Percentiles rank a stretch among this genome's conserved stretches.
Evolutionary conservation across 352 stramenopile genomes (phyloP).

Genomic region (Phytophthora litchii): DNA sequence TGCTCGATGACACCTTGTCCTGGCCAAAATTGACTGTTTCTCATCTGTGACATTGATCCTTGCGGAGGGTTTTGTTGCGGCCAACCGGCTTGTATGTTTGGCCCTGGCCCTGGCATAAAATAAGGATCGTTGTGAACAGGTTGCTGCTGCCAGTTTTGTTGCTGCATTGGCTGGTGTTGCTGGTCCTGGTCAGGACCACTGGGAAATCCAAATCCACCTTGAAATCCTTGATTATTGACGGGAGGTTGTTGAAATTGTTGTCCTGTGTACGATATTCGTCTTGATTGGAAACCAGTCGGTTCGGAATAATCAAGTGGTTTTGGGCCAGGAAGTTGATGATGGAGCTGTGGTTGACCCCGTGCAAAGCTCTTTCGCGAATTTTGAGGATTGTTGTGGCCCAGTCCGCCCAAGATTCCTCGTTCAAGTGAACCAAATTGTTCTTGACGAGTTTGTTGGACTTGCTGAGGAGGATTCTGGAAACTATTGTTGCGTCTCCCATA

Average conservation of each 20-base stretch:
- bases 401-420: conserved; percentile 47
- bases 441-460: conserved; percentile 11
- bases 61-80: conserved; percentile 1
- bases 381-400: conserved; percentile 48
- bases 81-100: conserved; percentile 13
- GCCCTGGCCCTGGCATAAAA: not conserved
- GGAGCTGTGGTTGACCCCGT: conserved; percentile 41
- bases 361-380: conserved; percentile 45
- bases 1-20: conserved; percentile 8
- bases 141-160: conserved; percentile 21
- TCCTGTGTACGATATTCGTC: conserved; percentile 6
- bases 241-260: conserved; percentile 6
- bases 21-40: conserved; percentile 22
- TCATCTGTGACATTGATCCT: conserved; percentile 9
- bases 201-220: conserved; percentile 7
- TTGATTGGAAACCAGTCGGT: conserved; percentile 3
- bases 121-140: not conserved
- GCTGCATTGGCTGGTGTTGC: conserved; percentile 23
- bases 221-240: conserved; percentile 9
- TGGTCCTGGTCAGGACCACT: conserved; percentile 13
- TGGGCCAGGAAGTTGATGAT: conserved; percentile 19
- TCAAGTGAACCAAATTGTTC: conserved; percentile 10
- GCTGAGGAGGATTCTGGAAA: conserved; percentile 13
- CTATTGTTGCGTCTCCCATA: conserved; percentile 4
- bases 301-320: conserved; percentile 8